A percentile compares a stretch with the other conserved stretches of the same genome.
Conservation (phyloP, 2,329 filamentous ascomycete species). For the Pseudopyrenochaeta lycopersici region DNA sequence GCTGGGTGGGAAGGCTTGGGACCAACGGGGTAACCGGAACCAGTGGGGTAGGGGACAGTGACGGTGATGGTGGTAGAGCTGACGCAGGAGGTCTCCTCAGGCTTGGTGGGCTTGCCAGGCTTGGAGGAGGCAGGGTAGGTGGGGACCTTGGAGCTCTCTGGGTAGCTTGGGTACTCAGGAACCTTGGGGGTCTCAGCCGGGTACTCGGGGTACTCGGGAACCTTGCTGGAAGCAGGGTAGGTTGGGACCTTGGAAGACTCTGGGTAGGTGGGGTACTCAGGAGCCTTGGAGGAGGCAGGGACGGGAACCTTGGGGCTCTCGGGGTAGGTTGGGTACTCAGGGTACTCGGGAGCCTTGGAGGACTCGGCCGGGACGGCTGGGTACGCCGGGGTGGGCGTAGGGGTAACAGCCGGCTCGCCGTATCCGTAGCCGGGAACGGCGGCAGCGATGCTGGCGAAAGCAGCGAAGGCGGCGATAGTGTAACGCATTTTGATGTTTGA, state of each 20-base stretch:
- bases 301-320: background rate
- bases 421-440: constrained; percentile 44
- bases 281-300: constrained; percentile 4
- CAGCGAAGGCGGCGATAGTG: constrained; percentile 44
- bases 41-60: constrained; percentile 46
- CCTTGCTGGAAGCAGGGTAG: background rate
- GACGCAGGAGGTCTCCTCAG: constrained; percentile 40
- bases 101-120: constrained; percentile 11
- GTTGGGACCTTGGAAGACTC: constrained; percentile 11
- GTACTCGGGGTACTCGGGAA: constrained; percentile 11
- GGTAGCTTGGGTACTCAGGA: constrained; percentile 5
- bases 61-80: constrained; percentile 55
- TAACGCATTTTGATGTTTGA: constrained; percentile 51
- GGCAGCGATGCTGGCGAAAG: constrained; percentile 41
- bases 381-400: constrained; percentile 21
- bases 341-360: constrained; percentile 12
- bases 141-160: background rate
- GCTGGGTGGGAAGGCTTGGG: background rate
- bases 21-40: constrained; percentile 9
- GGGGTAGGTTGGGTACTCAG: constrained; percentile 17
- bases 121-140: constrained; percentile 7
- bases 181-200: constrained; percentile 4
- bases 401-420: constrained; percentile 19
- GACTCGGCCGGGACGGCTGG: constrained; percentile 23
- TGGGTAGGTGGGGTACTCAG: constrained; percentile 20